Percentiles rank a stretch among this genome's conserved stretches.
Conservation (phyloP, 2,329 filamentous ascomycete genomes). For the Lachnellula arida region DNA sequence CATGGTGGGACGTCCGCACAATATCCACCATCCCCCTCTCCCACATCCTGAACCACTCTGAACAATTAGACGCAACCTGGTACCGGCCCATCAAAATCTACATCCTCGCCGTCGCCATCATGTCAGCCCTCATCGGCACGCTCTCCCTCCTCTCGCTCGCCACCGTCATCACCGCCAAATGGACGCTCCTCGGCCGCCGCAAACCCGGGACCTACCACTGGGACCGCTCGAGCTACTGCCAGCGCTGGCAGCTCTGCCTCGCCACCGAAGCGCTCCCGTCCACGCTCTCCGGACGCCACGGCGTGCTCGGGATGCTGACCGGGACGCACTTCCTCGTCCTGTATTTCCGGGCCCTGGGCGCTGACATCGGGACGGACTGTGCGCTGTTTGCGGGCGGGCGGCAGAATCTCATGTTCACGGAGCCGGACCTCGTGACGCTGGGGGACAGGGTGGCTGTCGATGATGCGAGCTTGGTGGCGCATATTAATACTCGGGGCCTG, state of each 20-base stretch:
- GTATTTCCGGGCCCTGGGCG: conserved; percentile 51
- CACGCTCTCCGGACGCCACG: conserved; percentile 45
- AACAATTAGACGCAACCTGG: conserved; percentile 28
- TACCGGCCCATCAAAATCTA: conserved; percentile 37
- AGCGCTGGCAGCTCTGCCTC: conserved; percentile 53
- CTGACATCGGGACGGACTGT: conserved; percentile 49
- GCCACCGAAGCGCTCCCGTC: conserved; percentile 45
- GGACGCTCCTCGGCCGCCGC: conserved; percentile 47
- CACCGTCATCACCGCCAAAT: conserved; percentile 45
- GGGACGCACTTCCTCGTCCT: conserved; percentile 48
- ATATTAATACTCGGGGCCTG: conserved; percentile 53
- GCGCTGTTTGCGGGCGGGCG: conserved; percentile 50
- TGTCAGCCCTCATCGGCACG: conserved; percentile 39
- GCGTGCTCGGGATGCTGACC: conserved; percentile 48
- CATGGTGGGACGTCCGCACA: conserved; percentile 48
- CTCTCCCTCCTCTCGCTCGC: conserved; percentile 41
- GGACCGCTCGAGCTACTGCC: conserved; percentile 53
- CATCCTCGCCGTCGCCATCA: conserved; percentile 36
- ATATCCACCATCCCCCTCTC: conserved; percentile 44
- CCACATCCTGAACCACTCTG: conserved; percentile 26
- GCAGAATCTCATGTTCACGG: conserved; percentile 51
- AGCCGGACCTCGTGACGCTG: conserved; percentile 50
- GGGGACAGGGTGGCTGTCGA: conserved; percentile 51
- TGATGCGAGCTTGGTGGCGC: conserved; percentile 51
- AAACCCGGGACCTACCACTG: conserved; percentile 51